Evolutionary conservation across 192 early-diverging fungal genomes (phyloP).

Genomic region (Linnemannia schmuckeri): DNA sequence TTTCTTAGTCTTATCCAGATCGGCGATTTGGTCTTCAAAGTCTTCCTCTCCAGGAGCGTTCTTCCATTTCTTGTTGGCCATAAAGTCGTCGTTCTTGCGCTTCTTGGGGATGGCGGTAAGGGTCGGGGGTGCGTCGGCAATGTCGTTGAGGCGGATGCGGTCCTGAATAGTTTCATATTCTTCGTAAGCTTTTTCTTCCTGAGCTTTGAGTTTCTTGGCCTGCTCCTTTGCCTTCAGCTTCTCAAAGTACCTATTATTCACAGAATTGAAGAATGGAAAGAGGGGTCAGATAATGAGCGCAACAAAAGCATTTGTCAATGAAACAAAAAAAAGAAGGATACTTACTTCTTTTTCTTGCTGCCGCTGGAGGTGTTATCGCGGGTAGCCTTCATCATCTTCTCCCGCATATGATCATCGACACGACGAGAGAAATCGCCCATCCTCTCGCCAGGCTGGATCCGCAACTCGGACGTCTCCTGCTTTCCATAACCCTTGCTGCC

Average conservation of each 20-base stretch:
- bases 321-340: neutral
- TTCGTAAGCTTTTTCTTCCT: constrained; percentile 57
- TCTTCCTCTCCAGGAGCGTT: constrained; percentile 38
- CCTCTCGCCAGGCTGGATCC: constrained; percentile 58
- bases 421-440: constrained; percentile 63
- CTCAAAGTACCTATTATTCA: constrained; percentile 51
- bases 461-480: constrained; percentile 27
- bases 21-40: constrained; percentile 44
- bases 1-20: constrained; percentile 47
- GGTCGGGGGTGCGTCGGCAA: constrained; percentile 67
- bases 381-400: constrained; percentile 50
- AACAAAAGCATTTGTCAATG: neutral
- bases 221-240: constrained; percentile 61
- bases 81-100: constrained; percentile 57
- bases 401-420: constrained; percentile 60
- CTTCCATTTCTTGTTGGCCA: constrained; percentile 59
- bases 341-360: constrained; percentile 60
- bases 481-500: constrained; percentile 9
- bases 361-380: constrained; percentile 54
- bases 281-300: neutral
- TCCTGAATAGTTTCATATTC: constrained; percentile 69
- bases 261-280: neutral
- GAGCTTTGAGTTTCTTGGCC: constrained; percentile 55
- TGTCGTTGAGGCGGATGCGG: constrained; percentile 66
- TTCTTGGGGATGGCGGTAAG: constrained; percentile 63